phyloP scores from a whole-genome alignment of 106 monocot genomes.

The Dioscorea dumetorum region DNA sequence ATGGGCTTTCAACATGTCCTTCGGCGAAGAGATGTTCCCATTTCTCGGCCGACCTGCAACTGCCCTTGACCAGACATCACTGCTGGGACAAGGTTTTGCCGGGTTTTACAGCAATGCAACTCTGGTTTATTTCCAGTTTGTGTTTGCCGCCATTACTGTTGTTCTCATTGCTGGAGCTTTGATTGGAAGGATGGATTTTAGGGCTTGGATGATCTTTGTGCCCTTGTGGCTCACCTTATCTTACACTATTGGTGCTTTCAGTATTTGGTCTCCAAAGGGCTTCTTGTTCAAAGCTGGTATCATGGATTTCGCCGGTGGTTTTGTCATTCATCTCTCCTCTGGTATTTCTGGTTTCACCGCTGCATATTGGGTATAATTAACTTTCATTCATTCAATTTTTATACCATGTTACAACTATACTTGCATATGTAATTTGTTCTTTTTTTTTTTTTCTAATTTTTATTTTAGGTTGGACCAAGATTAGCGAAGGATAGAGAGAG shows the following conservation, averaged over 20 bases:
- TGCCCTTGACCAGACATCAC: slow-evolving; percentile 17
- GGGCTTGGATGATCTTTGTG: slow-evolving; percentile 35
- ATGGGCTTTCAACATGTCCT: slow-evolving; percentile 37
- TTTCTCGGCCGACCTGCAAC: slow-evolving; percentile 20
- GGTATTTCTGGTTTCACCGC: neutral
- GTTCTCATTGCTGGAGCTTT: slow-evolving; percentile 23
- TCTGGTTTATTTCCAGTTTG: slow-evolving; percentile 26
- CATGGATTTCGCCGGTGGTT: slow-evolving; percentile 1
- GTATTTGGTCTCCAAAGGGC: neutral
- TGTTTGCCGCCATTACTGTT: slow-evolving; percentile 24
- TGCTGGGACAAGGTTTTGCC: slow-evolving; percentile 17
- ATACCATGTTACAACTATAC: too few relatives aligned
- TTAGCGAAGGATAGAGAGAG: neutral
- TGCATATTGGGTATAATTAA: slow-evolving; percentile 10
- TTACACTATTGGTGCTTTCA: neutral
- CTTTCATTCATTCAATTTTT: neutral
- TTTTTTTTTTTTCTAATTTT: neutral
- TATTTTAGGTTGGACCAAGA: neutral
- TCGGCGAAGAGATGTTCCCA: slow-evolving; percentile 24
- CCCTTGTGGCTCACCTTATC: slow-evolving; percentile 22
- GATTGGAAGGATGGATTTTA: slow-evolving; percentile 23
- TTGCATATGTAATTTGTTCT: neutral
- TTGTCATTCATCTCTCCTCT: neutral
- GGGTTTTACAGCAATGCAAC: slow-evolving; percentile 27
- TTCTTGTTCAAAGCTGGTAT: slow-evolving; percentile 1